These are phyloP conservation scores for Globisporangium nagaii DNA, from an alignment of 352 stramenopile species.

Conservation along the genomic window DNA sequence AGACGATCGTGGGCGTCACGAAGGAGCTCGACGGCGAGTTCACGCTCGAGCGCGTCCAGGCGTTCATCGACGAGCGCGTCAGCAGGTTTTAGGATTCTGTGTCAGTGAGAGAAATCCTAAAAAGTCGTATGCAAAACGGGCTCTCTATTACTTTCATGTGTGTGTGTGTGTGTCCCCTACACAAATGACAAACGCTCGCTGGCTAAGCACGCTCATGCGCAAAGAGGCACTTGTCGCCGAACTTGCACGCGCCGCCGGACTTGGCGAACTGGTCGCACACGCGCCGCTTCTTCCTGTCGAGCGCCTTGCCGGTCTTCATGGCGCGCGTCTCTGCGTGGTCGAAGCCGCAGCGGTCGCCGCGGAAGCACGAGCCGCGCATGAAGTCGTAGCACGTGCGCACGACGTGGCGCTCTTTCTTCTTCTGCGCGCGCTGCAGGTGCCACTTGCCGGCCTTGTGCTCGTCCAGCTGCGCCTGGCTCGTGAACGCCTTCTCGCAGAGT, in stretches of 20 bases:
- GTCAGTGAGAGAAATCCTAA: no score
- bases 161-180: no score
- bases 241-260: constrained; percentile 44
- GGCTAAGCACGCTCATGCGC: constrained; percentile 26
- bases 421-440: constrained; percentile 67
- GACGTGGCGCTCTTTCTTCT: constrained; percentile 62
- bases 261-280: constrained; percentile 47
- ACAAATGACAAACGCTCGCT: no score
- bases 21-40: constrained; percentile 58
- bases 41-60: constrained; percentile 39
- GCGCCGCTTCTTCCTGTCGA: constrained; percentile 49
- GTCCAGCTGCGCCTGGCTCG: constrained; percentile 59
- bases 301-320: constrained; percentile 42
- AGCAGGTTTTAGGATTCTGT: constrained; percentile 17
- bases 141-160: no score
- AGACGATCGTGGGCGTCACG: constrained; percentile 59
- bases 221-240: constrained; percentile 74
- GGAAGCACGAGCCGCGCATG: constrained; percentile 61
- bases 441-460: constrained; percentile 80
- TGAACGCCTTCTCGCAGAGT: constrained; percentile 79
- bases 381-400: constrained; percentile 84
- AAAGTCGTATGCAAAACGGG: not conserved
- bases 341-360: constrained; percentile 64
- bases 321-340: constrained; percentile 67
- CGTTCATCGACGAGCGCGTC: constrained; percentile 33